Evolutionary conservation across 2,329 filamentous ascomycete species (phyloP).

Genomic region (Lasiodiplodia hormozganensis): DNA sequence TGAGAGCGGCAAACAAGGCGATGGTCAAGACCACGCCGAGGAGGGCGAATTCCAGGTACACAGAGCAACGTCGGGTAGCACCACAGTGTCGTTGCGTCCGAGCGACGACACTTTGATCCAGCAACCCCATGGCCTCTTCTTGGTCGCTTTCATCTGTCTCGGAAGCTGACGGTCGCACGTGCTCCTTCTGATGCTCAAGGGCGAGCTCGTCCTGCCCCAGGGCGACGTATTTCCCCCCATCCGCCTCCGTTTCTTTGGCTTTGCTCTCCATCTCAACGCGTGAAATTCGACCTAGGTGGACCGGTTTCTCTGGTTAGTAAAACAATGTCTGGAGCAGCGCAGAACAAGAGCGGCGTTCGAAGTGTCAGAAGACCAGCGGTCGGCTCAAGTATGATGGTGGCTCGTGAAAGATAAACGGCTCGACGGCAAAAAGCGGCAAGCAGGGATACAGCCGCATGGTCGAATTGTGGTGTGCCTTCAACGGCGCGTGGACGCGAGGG

Average conservation of each 20-base stretch:
- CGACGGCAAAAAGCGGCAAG: background rate
- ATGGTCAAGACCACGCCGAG: conserved; percentile 3
- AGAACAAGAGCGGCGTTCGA: background rate
- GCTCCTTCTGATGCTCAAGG: background rate
- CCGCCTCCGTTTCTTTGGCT: background rate
- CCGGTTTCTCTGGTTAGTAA: background rate
- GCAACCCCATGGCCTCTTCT: background rate
- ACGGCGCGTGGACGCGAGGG: background rate
- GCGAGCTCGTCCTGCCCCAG: background rate
- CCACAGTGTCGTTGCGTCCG: conserved; percentile 11
- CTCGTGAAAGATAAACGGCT: background rate
- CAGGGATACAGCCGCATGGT: background rate
- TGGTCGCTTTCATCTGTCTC: background rate
- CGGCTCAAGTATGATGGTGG: too few relatives aligned
- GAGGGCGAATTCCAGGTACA: conserved; percentile 14
- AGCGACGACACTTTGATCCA: background rate
- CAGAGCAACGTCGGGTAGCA: conserved; percentile 3
- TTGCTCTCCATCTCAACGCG: background rate
- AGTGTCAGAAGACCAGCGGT: background rate
- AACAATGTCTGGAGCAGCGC: background rate
- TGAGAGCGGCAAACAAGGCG: conserved; percentile 12
- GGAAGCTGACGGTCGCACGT: background rate
- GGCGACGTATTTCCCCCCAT: background rate
- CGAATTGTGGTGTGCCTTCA: background rate
- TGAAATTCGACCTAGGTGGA: background rate